Conservation (phyloP, 306 rosid genomes). For the Rosa chinensis region DNA sequence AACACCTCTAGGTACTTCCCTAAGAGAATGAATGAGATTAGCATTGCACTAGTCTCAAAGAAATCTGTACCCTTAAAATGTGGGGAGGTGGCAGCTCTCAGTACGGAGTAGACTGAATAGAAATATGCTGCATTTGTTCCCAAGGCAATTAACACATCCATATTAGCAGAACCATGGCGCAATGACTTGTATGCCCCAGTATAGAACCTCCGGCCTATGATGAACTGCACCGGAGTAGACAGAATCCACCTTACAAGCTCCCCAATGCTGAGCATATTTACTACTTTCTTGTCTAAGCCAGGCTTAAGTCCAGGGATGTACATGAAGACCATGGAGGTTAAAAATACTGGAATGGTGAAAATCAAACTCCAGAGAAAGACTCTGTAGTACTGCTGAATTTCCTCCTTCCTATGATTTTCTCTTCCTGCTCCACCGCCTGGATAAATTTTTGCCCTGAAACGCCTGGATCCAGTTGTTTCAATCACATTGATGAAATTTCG, state of each 20-base stretch:
- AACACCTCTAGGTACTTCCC: conserved; percentile 76
- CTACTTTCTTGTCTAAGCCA: conserved; percentile 45
- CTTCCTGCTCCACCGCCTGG: conserved; percentile 47
- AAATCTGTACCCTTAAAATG: conserved; percentile 59
- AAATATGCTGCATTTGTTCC: conserved; percentile 78
- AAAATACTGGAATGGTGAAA: conserved; percentile 61
- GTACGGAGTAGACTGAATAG: conserved; percentile 56
- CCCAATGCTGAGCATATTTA: conserved; percentile 53
- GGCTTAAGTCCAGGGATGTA: conserved; percentile 53
- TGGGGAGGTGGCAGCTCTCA: conserved; percentile 51
- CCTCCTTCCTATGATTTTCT: conserved; percentile 40
- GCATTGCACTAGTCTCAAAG: conserved; percentile 76
- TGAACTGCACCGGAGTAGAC: conserved; percentile 64
- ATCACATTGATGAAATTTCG: conserved; percentile 61
- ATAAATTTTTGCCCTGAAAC: conserved; percentile 50
- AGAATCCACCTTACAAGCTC: conserved; percentile 53
- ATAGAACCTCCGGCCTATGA: conserved; percentile 69
- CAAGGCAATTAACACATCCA: conserved; percentile 67
- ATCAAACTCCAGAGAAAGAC: conserved; percentile 54
- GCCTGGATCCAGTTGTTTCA: conserved; percentile 50
- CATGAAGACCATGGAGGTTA: conserved; percentile 69
- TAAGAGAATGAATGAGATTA: conserved; percentile 59
- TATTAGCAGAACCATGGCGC: conserved; percentile 56
- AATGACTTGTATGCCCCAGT: conserved; percentile 56
- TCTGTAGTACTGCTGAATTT: conserved; percentile 46